These are phyloP conservation scores for Starmerella apicola DNA, from an alignment of 805 yeast genomes.

Conservation along the genomic window DNA sequence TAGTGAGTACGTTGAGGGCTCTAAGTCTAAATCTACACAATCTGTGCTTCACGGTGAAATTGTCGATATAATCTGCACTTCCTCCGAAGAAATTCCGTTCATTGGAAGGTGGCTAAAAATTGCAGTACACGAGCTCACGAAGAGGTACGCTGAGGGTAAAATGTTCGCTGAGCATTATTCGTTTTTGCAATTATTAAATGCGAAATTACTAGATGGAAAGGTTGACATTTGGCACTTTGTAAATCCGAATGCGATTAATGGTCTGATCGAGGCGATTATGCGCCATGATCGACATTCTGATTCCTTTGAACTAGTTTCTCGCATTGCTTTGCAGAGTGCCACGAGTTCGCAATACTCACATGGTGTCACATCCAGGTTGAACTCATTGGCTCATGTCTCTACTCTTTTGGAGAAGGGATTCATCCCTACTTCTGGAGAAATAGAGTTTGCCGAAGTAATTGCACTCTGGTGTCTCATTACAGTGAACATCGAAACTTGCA, in stretches of 20 bases:
- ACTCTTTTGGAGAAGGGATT: slow-evolving; percentile 5
- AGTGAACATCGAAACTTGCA: slow-evolving; percentile 7
- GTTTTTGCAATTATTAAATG: slow-evolving; percentile 3
- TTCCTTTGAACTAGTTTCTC: slow-evolving; percentile 34
- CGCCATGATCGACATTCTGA: slow-evolving; percentile 34
- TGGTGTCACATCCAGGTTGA: neutral
- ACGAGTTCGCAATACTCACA: too few species aligned
- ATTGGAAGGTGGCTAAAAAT: slow-evolving; percentile 16
- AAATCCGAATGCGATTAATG: slow-evolving; percentile 20
- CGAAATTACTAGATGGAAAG: neutral
- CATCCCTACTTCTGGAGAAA: neutral
- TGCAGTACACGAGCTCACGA: slow-evolving; percentile 18
- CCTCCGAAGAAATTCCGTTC: slow-evolving; percentile 1
- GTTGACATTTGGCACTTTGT: slow-evolving; percentile 10
- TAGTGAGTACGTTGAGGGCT: slow-evolving; percentile 5
- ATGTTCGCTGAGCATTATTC: neutral
- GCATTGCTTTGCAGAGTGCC: neutral
- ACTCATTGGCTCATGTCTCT: slow-evolving; percentile 5
- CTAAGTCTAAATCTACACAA: neutral
- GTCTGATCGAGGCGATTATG: slow-evolving; percentile 24
- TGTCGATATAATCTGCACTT: neutral
- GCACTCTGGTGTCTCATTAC: slow-evolving; percentile 3
- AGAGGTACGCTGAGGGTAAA: slow-evolving; percentile 10
- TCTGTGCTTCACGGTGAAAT: slow-evolving; percentile 7
- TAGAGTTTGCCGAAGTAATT: neutral